These are phyloP conservation scores for Exophiala calicioides DNA, from an alignment of 2,329 filamentous ascomycete genomes.

Conservation along the genomic window DNA sequence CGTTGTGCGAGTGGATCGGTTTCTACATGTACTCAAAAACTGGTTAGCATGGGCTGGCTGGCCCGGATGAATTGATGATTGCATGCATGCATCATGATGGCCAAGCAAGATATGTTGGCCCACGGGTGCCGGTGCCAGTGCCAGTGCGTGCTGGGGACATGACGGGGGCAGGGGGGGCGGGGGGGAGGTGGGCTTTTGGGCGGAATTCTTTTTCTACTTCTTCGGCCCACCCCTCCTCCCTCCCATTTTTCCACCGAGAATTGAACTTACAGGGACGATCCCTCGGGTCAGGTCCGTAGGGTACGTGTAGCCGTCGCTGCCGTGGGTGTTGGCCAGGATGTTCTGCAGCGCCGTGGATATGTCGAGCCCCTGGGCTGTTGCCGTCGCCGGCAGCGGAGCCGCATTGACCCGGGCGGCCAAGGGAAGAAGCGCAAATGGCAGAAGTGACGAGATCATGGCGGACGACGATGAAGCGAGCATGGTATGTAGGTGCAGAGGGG, in stretches of 20 bases:
- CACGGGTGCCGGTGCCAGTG: neutral
- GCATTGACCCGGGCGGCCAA: constrained; percentile 13
- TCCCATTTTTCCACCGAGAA: too few species aligned
- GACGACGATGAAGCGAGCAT: neutral
- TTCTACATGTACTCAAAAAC: constrained; percentile 22
- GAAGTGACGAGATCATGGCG: constrained; percentile 17
- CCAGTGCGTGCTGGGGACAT: neutral
- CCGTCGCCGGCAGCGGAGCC: constrained; percentile 19
- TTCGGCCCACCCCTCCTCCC: too few species aligned
- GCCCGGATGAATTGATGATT: neutral
- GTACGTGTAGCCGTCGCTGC: constrained; percentile 33
- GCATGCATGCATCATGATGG: too few species aligned
- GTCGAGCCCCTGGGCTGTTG: constrained; percentile 19
- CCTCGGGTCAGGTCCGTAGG: constrained; percentile 41
- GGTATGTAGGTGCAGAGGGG: neutral
- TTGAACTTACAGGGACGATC: constrained; percentile 39
- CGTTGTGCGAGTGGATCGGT: constrained; percentile 45
- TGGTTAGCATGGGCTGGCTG: neutral
- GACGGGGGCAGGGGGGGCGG: neutral
- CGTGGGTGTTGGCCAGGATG: constrained; percentile 30
- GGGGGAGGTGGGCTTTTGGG: neutral
- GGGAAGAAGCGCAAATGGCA: constrained; percentile 14
- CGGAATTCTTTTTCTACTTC: too few species aligned
- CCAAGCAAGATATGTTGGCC: neutral
- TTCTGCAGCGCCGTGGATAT: constrained; percentile 27